Evolutionary conservation across 208 protist species (phyloP), one percentile per base, ranked within the genome.

Genomic region (Acanthamoeba lenticulata): DNA sequence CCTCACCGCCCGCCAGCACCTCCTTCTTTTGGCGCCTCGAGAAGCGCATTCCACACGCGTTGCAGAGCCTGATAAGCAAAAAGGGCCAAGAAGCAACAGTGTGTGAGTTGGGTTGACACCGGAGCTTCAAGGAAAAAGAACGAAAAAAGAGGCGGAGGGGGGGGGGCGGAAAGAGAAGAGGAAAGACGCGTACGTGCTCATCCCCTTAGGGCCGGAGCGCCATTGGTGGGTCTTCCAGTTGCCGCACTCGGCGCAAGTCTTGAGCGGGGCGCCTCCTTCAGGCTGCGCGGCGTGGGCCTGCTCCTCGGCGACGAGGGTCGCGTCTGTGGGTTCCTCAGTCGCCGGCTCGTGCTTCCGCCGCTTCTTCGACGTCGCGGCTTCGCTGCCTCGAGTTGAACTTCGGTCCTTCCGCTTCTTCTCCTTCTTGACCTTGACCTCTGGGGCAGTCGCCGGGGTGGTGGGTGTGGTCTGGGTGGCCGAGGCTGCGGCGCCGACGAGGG

Each of bases 21-120:
- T 52, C 9, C 40, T 38, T 44, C 72, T 81, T 81, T 27, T 32
- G 42, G 3, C 40, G 32, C 42, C 72, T 42, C 72, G 72, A 49
- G 72, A 49, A 81, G 7, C 72, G 72, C 72, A 81, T 81, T 5
- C 72, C 72, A n/a, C 72, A 81, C 24, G 72, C 72, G 62, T 69
- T 69, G n/a, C 62, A 69, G 19, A 69, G 62, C 9, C 62, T 69
- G 32, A 67, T 6, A 6, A 69, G 60, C 13, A 69, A 9, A 27
- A 5, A 69, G 5, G 60, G 29, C 13, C 4, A 69, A 69, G 5
- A 6, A 34, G 19, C 9, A 74, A 29, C 4, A 74, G 65, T 5
- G 9, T 74, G 19, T 74, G 27, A 17, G 17, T 38, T n/a, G 45
- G 9, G 45, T 52, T 52, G 15, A 5, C 5, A 52, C 45, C 5